These are phyloP conservation scores for Silene uniflora DNA, from an alignment of 148 eudicot species.

Conservation along the genomic window DNA sequence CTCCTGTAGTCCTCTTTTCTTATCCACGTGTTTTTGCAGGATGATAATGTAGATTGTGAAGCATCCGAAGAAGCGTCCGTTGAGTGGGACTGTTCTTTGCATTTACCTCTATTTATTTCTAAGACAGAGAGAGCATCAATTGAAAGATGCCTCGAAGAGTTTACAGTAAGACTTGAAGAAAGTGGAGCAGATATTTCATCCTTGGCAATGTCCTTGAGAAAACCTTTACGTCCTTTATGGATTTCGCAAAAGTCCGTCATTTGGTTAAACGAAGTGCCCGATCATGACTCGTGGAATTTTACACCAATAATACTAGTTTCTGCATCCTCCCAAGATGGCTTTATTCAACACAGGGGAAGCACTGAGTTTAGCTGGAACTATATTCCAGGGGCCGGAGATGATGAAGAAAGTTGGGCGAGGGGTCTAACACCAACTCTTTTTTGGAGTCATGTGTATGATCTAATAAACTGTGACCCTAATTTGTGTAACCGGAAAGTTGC, in stretches of 20 bases:
- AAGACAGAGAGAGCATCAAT: constrained; percentile 63
- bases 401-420: constrained; percentile 97
- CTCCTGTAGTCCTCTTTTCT: constrained; percentile 4
- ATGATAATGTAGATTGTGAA: constrained; percentile 25
- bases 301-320: constrained; percentile 89
- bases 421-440: constrained; percentile 75
- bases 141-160: constrained; percentile 61
- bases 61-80: constrained; percentile 17
- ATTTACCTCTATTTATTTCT: constrained; percentile 90
- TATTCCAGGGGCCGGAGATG: constrained; percentile 97
- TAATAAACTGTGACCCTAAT: constrained; percentile 69
- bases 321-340: constrained; percentile 56
- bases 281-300: constrained; percentile 82
- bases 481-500: constrained; percentile 81
- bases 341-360: constrained; percentile 51
- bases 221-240: constrained; percentile 94
- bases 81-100: constrained; percentile 83
- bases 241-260: constrained; percentile 81
- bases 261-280: constrained; percentile 97
- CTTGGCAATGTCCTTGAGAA: constrained; percentile 50
- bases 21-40: constrained; percentile 26
- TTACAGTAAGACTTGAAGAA: constrained; percentile 56
- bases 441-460: constrained; percentile 79
- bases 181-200: constrained; percentile 91
- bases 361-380: constrained; percentile 93